Evolutionary conservation across 352 stramenopile genomes (phyloP), one percentile per base, ranked within the genome.

Genomic region (Plasmopara viticola): DNA sequence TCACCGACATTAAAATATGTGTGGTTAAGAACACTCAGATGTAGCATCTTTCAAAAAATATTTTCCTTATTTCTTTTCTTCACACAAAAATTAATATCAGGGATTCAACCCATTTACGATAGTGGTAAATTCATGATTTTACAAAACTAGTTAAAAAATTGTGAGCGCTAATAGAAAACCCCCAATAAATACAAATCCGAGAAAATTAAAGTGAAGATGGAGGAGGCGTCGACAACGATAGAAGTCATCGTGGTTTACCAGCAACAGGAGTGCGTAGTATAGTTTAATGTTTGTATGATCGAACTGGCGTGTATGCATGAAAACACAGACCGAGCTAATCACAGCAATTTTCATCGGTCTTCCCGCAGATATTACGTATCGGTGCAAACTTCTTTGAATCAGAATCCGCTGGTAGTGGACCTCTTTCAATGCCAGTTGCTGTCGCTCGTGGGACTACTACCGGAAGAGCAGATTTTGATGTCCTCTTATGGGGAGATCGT

Each of bases 391-490:
- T 62, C 63, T 42, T 28, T 40, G 0, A 45, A 68, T 60, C 60
- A 48, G 17, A 56, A 51, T 29, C 45, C 49, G 20, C 52, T 90
- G 33, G 48, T 62, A 20, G 51, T 84, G 5, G 77, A 87, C 44
- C 48, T 90, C 58, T 53, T 88, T 39, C 79, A 87, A 58, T 84
- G 72, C 44, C 77, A 88, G 48, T 56, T 90, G 15, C 53, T 90
- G 33, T 90, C 79, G 43, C 77, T 90, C 13, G 14, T 82, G 13
- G 77, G 73, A 5, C 44, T 85, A n/a, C 53, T 72, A 9, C 73
- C 75, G 0, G 67, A 85, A 5, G 68, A 84, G 14, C 79, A 90
- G 50, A 53, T 73, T 28, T 58, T 88, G 35, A 42, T 87, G 14
- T 84, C 68, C 6, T 73, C 60, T 3, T 61, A 28, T 28, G 71